Conservation (phyloP, 805 yeast species). For the Maudiozyma bulderi region DNA sequence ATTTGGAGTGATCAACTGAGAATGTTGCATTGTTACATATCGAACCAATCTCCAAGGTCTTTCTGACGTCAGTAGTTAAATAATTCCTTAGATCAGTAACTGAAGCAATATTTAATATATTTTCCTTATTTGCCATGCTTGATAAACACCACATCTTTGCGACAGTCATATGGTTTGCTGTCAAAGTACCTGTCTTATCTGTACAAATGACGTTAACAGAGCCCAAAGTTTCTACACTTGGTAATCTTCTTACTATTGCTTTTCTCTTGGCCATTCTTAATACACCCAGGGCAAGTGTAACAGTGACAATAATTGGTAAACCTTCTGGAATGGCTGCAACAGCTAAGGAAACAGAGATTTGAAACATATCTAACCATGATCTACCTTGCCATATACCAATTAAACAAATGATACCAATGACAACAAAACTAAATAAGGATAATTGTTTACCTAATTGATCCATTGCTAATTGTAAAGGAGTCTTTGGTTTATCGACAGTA, state of each 20-base stretch:
- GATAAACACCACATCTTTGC: constrained; percentile 74
- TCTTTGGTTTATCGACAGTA: constrained; percentile 90
- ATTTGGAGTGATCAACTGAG: constrained; percentile 58
- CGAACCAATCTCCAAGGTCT: constrained; percentile 55
- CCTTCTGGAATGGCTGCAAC: constrained; percentile 99
- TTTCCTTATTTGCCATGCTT: constrained; percentile 33
- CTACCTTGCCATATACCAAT: constrained; percentile 89
- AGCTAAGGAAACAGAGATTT: constrained; percentile 91
- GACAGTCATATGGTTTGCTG: constrained; percentile 86
- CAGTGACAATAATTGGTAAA: constrained; percentile 94
- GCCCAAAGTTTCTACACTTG: constrained; percentile 91
- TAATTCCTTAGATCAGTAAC: constrained; percentile 32
- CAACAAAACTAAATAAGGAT: constrained; percentile 70
- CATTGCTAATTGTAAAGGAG: constrained; percentile 96
- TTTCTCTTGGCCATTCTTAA: constrained; percentile 89
- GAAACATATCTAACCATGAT: constrained; percentile 95
- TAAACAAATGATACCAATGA: constrained; percentile 81
- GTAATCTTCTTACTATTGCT: constrained; percentile 89
- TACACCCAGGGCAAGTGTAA: constrained; percentile 91
- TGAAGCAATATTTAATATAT: constrained; percentile 28
- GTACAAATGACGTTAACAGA: constrained; percentile 89
- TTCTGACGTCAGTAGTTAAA: constrained; percentile 45
- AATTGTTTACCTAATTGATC: constrained; percentile 89
- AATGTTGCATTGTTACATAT: constrained; percentile 67
- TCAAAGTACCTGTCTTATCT: constrained; percentile 85